phyloP scores from a whole-genome alignment of 768 basidiomycete genomes.

The Boletales sp. region DNA sequence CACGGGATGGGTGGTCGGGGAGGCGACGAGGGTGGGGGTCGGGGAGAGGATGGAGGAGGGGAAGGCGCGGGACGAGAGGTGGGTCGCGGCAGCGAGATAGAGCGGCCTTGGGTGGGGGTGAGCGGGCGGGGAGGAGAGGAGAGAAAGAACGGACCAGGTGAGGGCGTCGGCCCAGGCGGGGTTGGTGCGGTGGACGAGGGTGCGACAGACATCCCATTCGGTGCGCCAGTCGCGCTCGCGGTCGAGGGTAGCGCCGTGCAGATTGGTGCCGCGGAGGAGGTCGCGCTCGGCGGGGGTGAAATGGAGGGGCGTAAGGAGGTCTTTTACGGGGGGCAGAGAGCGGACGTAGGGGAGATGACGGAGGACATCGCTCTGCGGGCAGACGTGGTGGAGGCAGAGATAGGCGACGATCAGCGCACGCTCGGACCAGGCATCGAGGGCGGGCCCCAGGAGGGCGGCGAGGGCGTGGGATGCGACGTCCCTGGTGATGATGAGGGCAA shows the following conservation, averaged over 20 bases:
- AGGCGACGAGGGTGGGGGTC: constrained; percentile 47
- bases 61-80: constrained; percentile 86
- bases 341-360: constrained; percentile 61
- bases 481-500: constrained; percentile 61
- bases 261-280: constrained; percentile 72
- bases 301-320: constrained; percentile 69
- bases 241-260: constrained; percentile 74
- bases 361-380: constrained; percentile 16
- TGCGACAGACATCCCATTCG: constrained; percentile 59
- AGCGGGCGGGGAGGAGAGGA: constrained; percentile 17
- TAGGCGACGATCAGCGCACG: constrained; percentile 70
- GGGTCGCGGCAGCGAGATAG: constrained; percentile 70
- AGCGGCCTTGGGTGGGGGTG: constrained; percentile 49
- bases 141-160: constrained; percentile 56
- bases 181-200: constrained; percentile 35
- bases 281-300: constrained; percentile 63
- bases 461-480: constrained; percentile 44
- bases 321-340: constrained; percentile 54
- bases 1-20: constrained; percentile 61
- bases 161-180: constrained; percentile 46
- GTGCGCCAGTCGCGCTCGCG: constrained; percentile 55
- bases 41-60: constrained; percentile 76
- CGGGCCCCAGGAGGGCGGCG: constrained; percentile 31
- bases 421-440: constrained; percentile 47
- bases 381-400: constrained; percentile 60